These are phyloP conservation scores for Candida anutae DNA, from an alignment of 1,139 yeast species.

Conservation along the genomic window DNA sequence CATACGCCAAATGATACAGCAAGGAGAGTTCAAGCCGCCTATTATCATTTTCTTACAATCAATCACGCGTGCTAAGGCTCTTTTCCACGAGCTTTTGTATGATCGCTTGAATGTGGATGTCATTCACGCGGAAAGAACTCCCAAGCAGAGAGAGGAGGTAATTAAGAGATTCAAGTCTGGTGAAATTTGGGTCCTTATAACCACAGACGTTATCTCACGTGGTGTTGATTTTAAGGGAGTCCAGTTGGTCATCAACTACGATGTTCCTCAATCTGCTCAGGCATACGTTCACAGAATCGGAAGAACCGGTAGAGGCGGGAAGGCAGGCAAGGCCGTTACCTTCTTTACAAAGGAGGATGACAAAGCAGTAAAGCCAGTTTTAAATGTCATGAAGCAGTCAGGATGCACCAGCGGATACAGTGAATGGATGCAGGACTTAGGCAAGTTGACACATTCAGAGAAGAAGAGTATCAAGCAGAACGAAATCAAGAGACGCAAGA, in stretches of 20 bases:
- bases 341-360: conserved; percentile 89
- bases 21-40: conserved; percentile 88
- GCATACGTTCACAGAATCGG: conserved; percentile 97
- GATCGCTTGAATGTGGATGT: conserved; percentile 92
- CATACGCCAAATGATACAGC: conserved; percentile 76
- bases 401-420: conserved; percentile 63
- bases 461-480: conserved; percentile 57
- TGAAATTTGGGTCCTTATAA: conserved; percentile 90
- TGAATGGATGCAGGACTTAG: conserved; percentile 74
- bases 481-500: conserved; percentile 60
- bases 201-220: conserved; percentile 92
- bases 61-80: conserved; percentile 88
- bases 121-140: conserved; percentile 92
- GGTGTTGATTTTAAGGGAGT: conserved; percentile 98
- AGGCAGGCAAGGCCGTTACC: conserved; percentile 79
- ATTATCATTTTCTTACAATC: conserved; percentile 88
- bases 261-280: conserved; percentile 91
- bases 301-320: conserved; percentile 96
- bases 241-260: conserved; percentile 89
- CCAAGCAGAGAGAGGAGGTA: conserved; percentile 77
- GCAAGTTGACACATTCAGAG: conserved; percentile 61
- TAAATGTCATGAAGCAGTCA: conserved; percentile 92
- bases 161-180: conserved; percentile 82
- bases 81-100: conserved; percentile 84
- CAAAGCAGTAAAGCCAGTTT: conserved; percentile 67